These are phyloP conservation scores for Gloeostereum incarnatum DNA, from an alignment of 768 basidiomycete genomes.

Conservation along the genomic window DNA sequence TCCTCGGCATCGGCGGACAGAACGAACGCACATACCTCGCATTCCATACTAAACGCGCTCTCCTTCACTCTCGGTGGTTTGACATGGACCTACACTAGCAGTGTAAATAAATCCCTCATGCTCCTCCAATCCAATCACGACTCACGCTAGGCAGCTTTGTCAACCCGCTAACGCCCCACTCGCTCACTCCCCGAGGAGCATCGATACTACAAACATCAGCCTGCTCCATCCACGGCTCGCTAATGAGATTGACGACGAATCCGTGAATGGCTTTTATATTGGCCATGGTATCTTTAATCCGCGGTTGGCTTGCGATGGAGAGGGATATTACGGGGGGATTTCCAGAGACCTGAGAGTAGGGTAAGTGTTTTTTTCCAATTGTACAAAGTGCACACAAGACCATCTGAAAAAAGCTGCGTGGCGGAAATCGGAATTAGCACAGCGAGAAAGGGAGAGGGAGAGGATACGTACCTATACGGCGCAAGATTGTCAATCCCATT, in stretches of 20 bases:
- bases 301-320: slow-evolving; percentile 20
- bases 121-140: slow-evolving; percentile 2
- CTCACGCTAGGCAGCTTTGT: slow-evolving; percentile 49
- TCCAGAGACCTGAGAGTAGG: slow-evolving; percentile 36
- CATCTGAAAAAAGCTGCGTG: slow-evolving; percentile 35
- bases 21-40: slow-evolving; percentile 26
- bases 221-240: slow-evolving; percentile 54
- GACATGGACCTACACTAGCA: slow-evolving; percentile 25
- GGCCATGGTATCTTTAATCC: slow-evolving; percentile 46
- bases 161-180: slow-evolving; percentile 56
- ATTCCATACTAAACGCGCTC: slow-evolving; percentile 58
- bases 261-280: slow-evolving; percentile 59
- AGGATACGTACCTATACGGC: slow-evolving; percentile 33
- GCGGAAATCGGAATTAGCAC: not conserved
- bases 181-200: slow-evolving; percentile 39
- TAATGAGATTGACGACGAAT: slow-evolving; percentile 71
- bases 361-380: slow-evolving; percentile 6
- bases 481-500: slow-evolving; percentile 55
- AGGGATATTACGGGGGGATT: slow-evolving; percentile 62
- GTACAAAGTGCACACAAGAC: slow-evolving; percentile 9
- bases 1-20: slow-evolving; percentile 15
- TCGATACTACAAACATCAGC: slow-evolving; percentile 47
- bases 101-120: slow-evolving; percentile 5
- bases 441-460: not conserved
- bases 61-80: slow-evolving; percentile 51